Evolutionary conservation across 305 asterid genomes (phyloP), one percentile per base, ranked within the genome.

Genomic region (Fraxinus platypoda): DNA sequence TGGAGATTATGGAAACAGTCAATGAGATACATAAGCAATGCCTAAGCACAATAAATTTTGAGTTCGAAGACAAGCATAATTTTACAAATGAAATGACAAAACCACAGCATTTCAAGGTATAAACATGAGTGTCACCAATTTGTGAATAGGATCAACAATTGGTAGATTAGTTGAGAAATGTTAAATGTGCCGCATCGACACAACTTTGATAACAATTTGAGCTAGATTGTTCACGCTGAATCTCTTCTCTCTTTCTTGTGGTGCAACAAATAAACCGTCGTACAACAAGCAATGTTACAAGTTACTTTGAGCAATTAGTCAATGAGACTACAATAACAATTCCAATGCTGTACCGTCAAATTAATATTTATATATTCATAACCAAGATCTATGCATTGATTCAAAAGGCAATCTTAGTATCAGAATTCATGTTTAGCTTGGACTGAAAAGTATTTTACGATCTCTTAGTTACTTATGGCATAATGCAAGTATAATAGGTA

Each of bases 401-500:
- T 28, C 30, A 28, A 68, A 28, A 26, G 8, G 43, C 31, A 77
- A 41, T 73, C 79, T 71, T 25, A 26, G 75, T 17, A 76, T 21
- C 59, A 75, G 5, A 71, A 76, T 64, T 82, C 73, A 70, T 37
- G 72, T 74, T 33, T 81, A 62, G 79, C 78, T 76, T 75, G 81
- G 38, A 46, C 54, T 35, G 5, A 41, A 37, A 82, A 70, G 57
- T 37, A 77, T 25, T 23, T 64, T 25, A 78, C 28, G 9, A n/a
- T 79, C 77, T 37, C 43, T 8, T 28, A 79, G 77, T 81, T 74
- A 70, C 66, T 66, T 30, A 46, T 77, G 82, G 77, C 79, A 84
- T 68, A 84, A 57, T 12, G 74, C 43, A 81, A 78, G 37, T 8
- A 64, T 31, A 8, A 17, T 35, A 84, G 30, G 70, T 88, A 95